Conservation (phyloP, 139 green algal species). For the Chlamydomonas sphaeroides region DNA sequence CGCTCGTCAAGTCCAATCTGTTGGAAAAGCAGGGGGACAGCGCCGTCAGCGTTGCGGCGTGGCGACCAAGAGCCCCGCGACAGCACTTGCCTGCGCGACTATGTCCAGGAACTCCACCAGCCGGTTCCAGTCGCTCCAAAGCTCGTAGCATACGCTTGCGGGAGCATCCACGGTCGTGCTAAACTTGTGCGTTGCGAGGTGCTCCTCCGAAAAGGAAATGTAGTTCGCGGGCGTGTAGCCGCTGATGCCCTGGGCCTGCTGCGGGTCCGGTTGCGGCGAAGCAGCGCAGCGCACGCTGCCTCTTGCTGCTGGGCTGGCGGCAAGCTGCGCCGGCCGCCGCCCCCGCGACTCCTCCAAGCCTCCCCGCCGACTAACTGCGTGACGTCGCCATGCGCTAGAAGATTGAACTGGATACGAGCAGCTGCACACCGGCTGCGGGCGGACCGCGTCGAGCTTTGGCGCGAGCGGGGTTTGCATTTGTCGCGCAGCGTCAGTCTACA, state of each 20-base stretch:
- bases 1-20: slow-evolving; percentile 68
- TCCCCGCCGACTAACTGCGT: background rate
- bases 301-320: background rate
- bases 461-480: too few relatives aligned
- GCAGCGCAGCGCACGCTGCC: background rate
- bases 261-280: background rate
- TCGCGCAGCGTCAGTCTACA: too few relatives aligned
- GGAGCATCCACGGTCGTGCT: slow-evolving; percentile 57
- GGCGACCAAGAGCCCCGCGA: background rate
- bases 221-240: slow-evolving; percentile 72
- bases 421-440: slow-evolving; percentile 12
- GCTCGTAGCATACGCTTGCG: slow-evolving; percentile 50
- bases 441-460: background rate
- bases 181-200: slow-evolving; percentile 44
- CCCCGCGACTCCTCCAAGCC: background rate
- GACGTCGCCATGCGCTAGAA: too few relatives aligned
- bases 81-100: slow-evolving; percentile 56
- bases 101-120: slow-evolving; percentile 75
- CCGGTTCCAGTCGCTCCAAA: slow-evolving; percentile 71
- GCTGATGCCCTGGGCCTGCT: slow-evolving; percentile 20
- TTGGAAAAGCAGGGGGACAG: background rate
- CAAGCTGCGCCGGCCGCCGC: background rate
- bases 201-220: slow-evolving; percentile 58
- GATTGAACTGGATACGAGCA: slow-evolving; percentile 15
- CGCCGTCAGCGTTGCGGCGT: too few relatives aligned